These are phyloP conservation scores for Mycena olivaceomarginata DNA, from an alignment of 768 basidiomycete genomes.

Conservation along the genomic window DNA sequence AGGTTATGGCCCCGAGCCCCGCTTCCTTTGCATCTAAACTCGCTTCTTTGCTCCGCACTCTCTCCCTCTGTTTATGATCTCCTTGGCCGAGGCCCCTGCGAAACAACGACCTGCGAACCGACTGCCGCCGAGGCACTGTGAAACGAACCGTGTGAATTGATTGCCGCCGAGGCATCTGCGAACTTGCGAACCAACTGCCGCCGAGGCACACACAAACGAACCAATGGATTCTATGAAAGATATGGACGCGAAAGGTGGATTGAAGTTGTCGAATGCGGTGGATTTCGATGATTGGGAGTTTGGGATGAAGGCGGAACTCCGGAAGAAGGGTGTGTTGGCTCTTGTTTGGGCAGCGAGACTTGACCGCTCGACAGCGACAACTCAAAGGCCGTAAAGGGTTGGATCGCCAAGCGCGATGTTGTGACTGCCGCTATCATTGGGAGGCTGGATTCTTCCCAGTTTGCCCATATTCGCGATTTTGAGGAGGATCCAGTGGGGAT, in stretches of 20 bases:
- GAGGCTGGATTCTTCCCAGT: neutral
- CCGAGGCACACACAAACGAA: neutral
- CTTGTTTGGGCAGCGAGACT: constrained; percentile 5
- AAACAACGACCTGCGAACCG: neutral
- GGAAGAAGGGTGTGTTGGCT: constrained; percentile 13
- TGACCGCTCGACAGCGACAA: constrained; percentile 15
- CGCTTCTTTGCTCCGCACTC: neutral
- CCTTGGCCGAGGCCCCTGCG: neutral
- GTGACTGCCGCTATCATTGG: constrained; percentile 27
- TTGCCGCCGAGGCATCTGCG: neutral
- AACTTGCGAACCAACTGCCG: neutral
- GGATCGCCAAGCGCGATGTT: constrained; percentile 28
- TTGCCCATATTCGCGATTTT: too few relatives aligned
- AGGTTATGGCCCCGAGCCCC: constrained; percentile 27
- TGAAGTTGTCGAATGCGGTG: neutral
- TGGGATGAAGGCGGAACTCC: constrained; percentile 2
- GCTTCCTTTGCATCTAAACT: neutral
- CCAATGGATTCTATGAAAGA: too few relatives aligned
- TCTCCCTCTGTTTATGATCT: neutral
- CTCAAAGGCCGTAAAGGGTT: constrained; percentile 34
- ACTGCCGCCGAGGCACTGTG: neutral
- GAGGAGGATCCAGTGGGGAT: too few relatives aligned
- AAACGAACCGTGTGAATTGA: neutral
- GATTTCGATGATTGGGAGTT: constrained; percentile 27
- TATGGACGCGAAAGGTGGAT: neutral